Conservation (phyloP, 2,329 filamentous ascomycete genomes). For the Sclerotinia trifoliorum region DNA sequence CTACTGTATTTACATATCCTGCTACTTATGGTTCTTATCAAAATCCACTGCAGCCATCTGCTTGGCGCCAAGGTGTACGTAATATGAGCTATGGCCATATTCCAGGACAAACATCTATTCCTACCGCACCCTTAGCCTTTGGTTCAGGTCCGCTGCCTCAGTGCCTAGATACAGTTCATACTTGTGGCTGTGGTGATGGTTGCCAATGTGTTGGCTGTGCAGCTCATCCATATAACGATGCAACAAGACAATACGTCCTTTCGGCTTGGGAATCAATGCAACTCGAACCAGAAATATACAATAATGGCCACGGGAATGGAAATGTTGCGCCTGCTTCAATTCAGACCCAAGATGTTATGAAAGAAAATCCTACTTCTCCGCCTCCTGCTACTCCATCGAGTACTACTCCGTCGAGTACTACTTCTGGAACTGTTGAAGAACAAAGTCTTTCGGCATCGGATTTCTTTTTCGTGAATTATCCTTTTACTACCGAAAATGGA, state of each 20-base stretch:
- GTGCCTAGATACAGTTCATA: conserved; percentile 41
- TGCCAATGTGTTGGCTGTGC: conserved; percentile 69
- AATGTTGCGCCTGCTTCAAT: conserved; percentile 21
- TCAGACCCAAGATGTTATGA: neutral
- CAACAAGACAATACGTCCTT: conserved; percentile 55
- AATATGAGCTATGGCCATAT: conserved; percentile 42
- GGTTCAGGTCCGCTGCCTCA: conserved; percentile 42
- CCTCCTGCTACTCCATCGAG: conserved; percentile 36
- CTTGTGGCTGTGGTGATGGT: conserved; percentile 62
- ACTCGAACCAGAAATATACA: conserved; percentile 30
- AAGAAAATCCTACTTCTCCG: conserved; percentile 31
- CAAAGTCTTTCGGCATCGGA: conserved; percentile 49
- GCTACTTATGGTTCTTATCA: conserved; percentile 55
- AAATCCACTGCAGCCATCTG: conserved; percentile 54
- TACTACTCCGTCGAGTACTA: conserved; percentile 35
- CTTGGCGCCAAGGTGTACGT: conserved; percentile 51
- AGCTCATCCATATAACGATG: conserved; percentile 65
- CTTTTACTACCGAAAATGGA: conserved; percentile 44
- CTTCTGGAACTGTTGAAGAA: conserved; percentile 45
- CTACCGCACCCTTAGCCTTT: conserved; percentile 27
- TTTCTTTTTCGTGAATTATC: conserved; percentile 60
- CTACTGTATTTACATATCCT: conserved; percentile 53
- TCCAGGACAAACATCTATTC: conserved; percentile 31
- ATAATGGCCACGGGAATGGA: conserved; percentile 22
- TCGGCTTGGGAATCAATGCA: conserved; percentile 44